Conservation (phyloP, 805 yeast genomes). For the Spathaspora boniae region DNA sequence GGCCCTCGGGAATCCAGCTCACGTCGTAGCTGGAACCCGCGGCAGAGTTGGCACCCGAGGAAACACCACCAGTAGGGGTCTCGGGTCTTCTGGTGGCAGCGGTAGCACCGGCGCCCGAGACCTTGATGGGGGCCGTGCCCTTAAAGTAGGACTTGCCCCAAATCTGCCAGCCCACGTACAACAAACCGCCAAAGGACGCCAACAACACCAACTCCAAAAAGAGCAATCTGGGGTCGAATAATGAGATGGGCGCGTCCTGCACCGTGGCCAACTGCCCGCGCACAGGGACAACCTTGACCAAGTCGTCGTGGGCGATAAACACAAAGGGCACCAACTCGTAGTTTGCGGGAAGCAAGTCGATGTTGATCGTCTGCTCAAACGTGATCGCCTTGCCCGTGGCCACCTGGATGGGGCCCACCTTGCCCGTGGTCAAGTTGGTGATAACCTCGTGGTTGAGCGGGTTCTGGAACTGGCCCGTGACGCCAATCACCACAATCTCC, state of each 20-base stretch:
- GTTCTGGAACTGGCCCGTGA: slow-evolving; percentile 62
- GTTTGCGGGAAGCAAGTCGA: slow-evolving; percentile 54
- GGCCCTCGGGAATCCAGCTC: slow-evolving; percentile 59
- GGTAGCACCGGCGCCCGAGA: slow-evolving; percentile 22
- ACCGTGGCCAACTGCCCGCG: slow-evolving; percentile 56
- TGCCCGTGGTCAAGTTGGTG: slow-evolving; percentile 63
- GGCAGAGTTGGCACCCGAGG: slow-evolving; percentile 13
- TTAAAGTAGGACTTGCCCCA: slow-evolving; percentile 47
- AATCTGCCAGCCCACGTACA: slow-evolving; percentile 43
- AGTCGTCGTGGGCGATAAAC: slow-evolving; percentile 47
- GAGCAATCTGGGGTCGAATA: slow-evolving; percentile 70
- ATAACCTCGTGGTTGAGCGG: slow-evolving; percentile 48
- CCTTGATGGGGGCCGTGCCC: slow-evolving; percentile 30
- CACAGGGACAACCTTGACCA: slow-evolving; percentile 53
- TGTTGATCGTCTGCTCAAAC: slow-evolving; percentile 58
- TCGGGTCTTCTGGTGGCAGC: background rate
- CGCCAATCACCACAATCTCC: slow-evolving; percentile 53
- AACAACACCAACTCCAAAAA: slow-evolving; percentile 55
- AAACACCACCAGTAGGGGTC: slow-evolving; percentile 11
- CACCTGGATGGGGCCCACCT: slow-evolving; percentile 57
- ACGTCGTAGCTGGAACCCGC: slow-evolving; percentile 36
- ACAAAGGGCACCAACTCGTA: slow-evolving; percentile 60
- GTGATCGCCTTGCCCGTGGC: slow-evolving; percentile 44
- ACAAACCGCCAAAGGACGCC: slow-evolving; percentile 46
- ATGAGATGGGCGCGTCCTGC: slow-evolving; percentile 61